These are phyloP conservation scores for Apophysomyces trapeziformis DNA, from an alignment of 371 early-diverging fungal genomes.

Conservation along the genomic window DNA sequence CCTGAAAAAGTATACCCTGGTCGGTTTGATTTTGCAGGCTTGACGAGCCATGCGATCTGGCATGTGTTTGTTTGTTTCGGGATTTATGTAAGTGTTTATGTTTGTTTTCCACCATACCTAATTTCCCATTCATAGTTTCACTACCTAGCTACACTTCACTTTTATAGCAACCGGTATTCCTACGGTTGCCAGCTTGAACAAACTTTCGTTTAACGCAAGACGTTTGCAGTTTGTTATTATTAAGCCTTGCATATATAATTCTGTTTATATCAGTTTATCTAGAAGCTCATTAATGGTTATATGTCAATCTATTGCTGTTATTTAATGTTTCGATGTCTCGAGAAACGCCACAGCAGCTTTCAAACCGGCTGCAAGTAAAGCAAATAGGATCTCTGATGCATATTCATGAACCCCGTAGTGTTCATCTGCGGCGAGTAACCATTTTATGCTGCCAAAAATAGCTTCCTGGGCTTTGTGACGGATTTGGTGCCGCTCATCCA, in stretches of 20 bases:
- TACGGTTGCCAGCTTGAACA: conserved; percentile 36
- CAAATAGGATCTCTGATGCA: conserved; percentile 59
- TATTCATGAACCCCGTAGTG: conserved; percentile 65
- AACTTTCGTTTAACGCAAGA: background rate
- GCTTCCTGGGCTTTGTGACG: conserved; percentile 55
- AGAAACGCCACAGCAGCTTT: conserved; percentile 69
- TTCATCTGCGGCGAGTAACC: conserved; percentile 60
- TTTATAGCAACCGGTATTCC: conserved; percentile 45
- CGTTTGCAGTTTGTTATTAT: no score
- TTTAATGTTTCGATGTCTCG: conserved; percentile 55
- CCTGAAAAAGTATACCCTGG: conserved; percentile 83
- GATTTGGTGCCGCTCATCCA: conserved; percentile 59
- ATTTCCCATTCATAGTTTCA: conserved; percentile 38
- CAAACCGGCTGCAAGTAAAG: conserved; percentile 56
- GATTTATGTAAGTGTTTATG: conserved; percentile 49
- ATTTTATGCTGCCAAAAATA: conserved; percentile 54
- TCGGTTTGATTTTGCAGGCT: conserved; percentile 69
- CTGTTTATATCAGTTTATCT: conserved; percentile 29
- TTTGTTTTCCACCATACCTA: conserved; percentile 2
- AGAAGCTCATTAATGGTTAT: conserved; percentile 21
- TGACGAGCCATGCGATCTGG: conserved; percentile 82
- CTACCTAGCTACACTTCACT: conserved; percentile 55
- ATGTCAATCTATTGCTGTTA: conserved; percentile 41
- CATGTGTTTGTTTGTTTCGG: conserved; percentile 74
- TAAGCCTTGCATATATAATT: background rate